Evolutionary conservation across 352 stramenopile species (phyloP), one percentile per base, ranked within the genome.

Genomic region (Pythium brassicae): DNA sequence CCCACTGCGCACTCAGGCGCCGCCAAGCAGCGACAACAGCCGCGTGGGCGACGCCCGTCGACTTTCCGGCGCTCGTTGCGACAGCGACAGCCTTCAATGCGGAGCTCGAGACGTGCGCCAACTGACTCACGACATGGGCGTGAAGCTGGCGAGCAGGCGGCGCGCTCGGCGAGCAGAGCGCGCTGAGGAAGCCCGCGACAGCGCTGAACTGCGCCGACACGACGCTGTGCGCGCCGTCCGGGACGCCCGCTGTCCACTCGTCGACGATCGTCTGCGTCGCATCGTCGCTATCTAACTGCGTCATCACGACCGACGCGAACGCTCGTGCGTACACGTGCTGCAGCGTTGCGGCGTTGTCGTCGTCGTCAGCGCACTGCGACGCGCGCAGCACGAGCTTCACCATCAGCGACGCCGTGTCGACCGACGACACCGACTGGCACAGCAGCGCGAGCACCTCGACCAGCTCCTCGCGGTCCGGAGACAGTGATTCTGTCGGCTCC

Each of bases 51-150:
- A 17, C 50, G 4, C 34, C 22, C 12, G 27, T 20, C 22, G 37
- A 12, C 19, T 14, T 23, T 17, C 9, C 32, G 2, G 39, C 40
- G 17, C n/a, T 43, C 5, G 1, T 23, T 11, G 32, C 7, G 10
- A 43, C 37, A 2, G 50, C 69, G 23, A 76, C 62, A 20, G 69
- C 60, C 50, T 69, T 68, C 34, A 86, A n/a, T 11, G 63, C 37
- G n/a, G 54, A 23, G 23, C 66, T 74, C 34, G 76, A 61, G 14
- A 65, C 69, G 39, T 78, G 57, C 2, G 62, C 51, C 3, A 86
- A 40, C 12, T 67, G 52, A 17, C 47, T 51, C 7, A 81, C 44
- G 34, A 71, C 43, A 42, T 46, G 54, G 10, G 23, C 66, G 47
- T 34, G 76, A 74, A 5, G 61, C 23, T 27, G 20, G 23, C 10